These are phyloP conservation scores for Pelargonium nanum DNA, from an alignment of 345 rosid genomes.

Conservation along the genomic window DNA sequence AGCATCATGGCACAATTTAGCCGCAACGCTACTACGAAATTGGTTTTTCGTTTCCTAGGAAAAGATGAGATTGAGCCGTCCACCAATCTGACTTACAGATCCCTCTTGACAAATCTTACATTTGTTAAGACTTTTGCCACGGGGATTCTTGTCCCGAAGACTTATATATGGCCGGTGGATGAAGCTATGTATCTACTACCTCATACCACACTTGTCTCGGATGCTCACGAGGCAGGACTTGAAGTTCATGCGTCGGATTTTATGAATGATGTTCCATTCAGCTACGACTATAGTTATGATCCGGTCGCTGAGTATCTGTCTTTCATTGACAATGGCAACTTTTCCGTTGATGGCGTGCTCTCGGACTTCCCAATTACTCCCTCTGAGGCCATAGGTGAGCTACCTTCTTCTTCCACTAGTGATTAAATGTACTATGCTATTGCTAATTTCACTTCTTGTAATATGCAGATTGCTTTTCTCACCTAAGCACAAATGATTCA, in stretches of 20 bases:
- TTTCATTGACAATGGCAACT: conserved; percentile 64
- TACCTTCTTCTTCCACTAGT: neutral
- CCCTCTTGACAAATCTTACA: conserved; percentile 52
- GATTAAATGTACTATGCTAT: conserved; percentile 3
- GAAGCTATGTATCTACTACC: conserved; percentile 36
- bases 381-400: conserved; percentile 57
- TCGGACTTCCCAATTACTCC: conserved; percentile 85
- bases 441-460: conserved; percentile 19
- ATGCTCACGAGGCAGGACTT: conserved; percentile 83
- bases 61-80: conserved; percentile 50
- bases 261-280: conserved; percentile 51
- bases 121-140: conserved; percentile 84
- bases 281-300: conserved; percentile 78
- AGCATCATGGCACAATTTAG: conserved; percentile 38
- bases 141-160: conserved; percentile 78
- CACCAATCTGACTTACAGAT: conserved; percentile 62
- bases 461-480: conserved; percentile 66
- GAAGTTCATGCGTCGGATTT: conserved; percentile 75
- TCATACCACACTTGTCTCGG: conserved; percentile 46
- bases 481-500: conserved; percentile 46
- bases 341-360: conserved; percentile 88
- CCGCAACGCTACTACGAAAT: conserved; percentile 35
- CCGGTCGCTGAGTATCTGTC: conserved; percentile 61
- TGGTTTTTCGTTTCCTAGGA: conserved; percentile 56
- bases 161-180: conserved; percentile 64